These are phyloP conservation scores for Chaetomiaceae sp. DNA, from an alignment of 2,329 filamentous ascomycete species.

Conservation along the genomic window DNA sequence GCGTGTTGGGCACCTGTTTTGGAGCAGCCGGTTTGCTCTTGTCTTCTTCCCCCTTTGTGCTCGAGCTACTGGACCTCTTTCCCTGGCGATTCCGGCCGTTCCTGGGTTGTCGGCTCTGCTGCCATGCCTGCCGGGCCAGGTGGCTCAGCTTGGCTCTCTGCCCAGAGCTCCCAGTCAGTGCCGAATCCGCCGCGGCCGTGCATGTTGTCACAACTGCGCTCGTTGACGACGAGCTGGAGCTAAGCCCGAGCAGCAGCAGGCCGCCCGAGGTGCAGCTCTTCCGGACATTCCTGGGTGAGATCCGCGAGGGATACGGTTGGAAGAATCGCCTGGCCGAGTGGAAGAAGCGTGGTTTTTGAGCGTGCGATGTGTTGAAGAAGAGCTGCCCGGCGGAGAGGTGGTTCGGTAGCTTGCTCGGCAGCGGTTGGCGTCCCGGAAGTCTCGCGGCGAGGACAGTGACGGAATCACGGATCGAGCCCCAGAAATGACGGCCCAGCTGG, in stretches of 20 bases:
- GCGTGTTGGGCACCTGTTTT: constrained; percentile 5
- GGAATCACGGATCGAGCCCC: constrained; percentile 32
- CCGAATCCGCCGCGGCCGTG: constrained; percentile 37
- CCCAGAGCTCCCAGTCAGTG: constrained; percentile 26
- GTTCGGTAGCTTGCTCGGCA: constrained; percentile 14
- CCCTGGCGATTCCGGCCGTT: constrained; percentile 24
- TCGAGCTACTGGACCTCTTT: constrained; percentile 32
- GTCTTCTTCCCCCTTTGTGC: constrained; percentile 27
- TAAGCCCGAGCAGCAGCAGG: constrained; percentile 46
- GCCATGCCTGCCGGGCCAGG: constrained; percentile 37
- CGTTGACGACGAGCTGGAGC: constrained; percentile 37
- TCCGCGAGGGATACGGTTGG: constrained; percentile 30
- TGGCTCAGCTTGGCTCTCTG: constrained; percentile 34
- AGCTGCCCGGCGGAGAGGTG: constrained; percentile 12
- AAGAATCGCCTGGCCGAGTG: constrained; percentile 27
- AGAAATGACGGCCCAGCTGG: constrained; percentile 35
- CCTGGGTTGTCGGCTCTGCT: constrained; percentile 31
- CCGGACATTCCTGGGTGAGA: constrained; percentile 39
- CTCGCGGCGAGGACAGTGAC: constrained; percentile 23
- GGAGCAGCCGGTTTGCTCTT: constrained; percentile 12
- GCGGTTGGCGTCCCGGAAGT: constrained; percentile 20
- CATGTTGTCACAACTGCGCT: constrained; percentile 38
- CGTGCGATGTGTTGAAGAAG: constrained; percentile 3
- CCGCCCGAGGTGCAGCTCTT: constrained; percentile 53
- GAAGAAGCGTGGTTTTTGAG: constrained; percentile 21